These are phyloP conservation scores for Escallonia herrerae DNA, from an alignment of 129 eudicot genomes.

Conservation along the genomic window DNA sequence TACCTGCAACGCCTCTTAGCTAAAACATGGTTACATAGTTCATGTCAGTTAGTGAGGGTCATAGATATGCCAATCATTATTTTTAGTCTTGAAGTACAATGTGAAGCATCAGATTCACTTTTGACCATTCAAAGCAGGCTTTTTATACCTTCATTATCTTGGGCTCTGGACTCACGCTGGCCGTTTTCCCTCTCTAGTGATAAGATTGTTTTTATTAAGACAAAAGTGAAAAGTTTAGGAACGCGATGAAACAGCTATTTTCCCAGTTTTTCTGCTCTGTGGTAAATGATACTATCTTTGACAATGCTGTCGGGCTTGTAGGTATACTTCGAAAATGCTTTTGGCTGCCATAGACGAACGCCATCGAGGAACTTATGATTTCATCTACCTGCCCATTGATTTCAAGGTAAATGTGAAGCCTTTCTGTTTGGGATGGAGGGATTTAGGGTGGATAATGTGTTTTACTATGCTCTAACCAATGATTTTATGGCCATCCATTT, in stretches of 20 bases:
- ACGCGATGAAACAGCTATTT: too few species aligned
- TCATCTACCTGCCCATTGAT: constrained; percentile 92
- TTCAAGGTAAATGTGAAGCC: constrained; percentile 61
- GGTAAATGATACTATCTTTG: not conserved
- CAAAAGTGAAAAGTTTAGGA: too few species aligned
- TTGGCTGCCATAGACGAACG: constrained; percentile 95
- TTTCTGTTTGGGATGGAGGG: constrained; percentile 3
- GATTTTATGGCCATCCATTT: constrained; percentile 9
- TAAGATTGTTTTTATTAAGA: not conserved
- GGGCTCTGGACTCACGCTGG: not conserved
- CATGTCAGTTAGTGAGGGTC: too few species aligned
- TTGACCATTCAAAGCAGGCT: not conserved
- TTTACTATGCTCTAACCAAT: not conserved
- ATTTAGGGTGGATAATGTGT: not conserved
- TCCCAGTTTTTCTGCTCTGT: not conserved
- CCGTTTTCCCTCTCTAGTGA: not conserved
- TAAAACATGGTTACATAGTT: too few species aligned
- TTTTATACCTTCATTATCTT: too few species aligned
- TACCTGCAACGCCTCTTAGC: too few species aligned
- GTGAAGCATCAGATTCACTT: not conserved
- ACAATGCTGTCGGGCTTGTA: constrained; percentile 17
- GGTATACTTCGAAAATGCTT: constrained; percentile 98
- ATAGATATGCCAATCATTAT: too few species aligned
- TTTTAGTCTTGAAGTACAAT: not conserved
- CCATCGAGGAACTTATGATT: constrained; percentile 90